Evolutionary conservation across 768 basidiomycete genomes (phyloP).

Genomic region (Pleurotus platypus): DNA sequence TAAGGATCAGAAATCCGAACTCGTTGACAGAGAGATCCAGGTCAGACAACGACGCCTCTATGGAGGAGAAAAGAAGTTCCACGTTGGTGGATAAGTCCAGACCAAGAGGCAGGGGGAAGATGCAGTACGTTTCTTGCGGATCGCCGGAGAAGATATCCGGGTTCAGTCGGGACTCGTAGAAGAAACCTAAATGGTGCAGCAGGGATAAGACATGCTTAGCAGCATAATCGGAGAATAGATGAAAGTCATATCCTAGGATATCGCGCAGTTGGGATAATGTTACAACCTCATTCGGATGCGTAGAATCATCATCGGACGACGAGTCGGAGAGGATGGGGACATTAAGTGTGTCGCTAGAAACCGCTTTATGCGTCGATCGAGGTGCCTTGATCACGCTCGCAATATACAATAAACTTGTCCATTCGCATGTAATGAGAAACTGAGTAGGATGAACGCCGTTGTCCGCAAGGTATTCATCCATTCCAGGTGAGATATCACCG

Average conservation of each 20-base stretch:
- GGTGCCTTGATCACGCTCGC: slow-evolving; percentile 53
- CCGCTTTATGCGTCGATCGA: slow-evolving; percentile 18
- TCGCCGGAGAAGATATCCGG: slow-evolving; percentile 33
- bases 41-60: slow-evolving; percentile 69
- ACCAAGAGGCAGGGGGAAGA: slow-evolving; percentile 67
- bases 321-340: slow-evolving; percentile 22
- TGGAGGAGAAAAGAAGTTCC: slow-evolving; percentile 64
- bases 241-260: slow-evolving; percentile 56
- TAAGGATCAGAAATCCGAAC: slow-evolving; percentile 65
- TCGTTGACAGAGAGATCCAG: slow-evolving; percentile 75
- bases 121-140: slow-evolving; percentile 38
- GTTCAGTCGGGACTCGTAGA: slow-evolving; percentile 42
- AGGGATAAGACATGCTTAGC: slow-evolving; percentile 55
- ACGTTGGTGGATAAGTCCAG: slow-evolving; percentile 72
- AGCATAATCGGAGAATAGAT: slow-evolving; percentile 49
- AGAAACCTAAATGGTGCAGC: slow-evolving; percentile 59
- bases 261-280: slow-evolving; percentile 58
- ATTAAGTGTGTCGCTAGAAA: slow-evolving; percentile 32
- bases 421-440: slow-evolving; percentile 61
- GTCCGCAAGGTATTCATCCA: slow-evolving; percentile 53
- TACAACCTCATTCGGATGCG: slow-evolving; percentile 54
- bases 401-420: slow-evolving; percentile 62
- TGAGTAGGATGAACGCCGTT: slow-evolving; percentile 36
- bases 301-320: slow-evolving; percentile 16
- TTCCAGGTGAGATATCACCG: slow-evolving; percentile 38